phyloP scores from a whole-genome alignment of 176 grass and related monocot genomes.

The Carex scoparia region DNA sequence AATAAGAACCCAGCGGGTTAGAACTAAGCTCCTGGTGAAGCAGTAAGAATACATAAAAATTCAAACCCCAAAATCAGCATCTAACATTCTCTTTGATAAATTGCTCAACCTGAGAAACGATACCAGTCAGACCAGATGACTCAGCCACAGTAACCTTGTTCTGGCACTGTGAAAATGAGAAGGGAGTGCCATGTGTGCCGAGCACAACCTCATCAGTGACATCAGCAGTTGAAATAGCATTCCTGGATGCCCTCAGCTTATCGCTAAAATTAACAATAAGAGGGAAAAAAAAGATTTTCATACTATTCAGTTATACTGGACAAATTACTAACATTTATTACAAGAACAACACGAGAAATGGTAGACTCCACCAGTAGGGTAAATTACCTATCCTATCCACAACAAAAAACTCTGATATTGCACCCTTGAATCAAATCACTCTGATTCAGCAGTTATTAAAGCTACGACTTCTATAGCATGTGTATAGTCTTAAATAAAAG shows the following conservation, averaged over 20 bases:
- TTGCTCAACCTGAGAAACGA: slow-evolving; percentile 41
- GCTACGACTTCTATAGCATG: background rate
- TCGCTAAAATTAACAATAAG: slow-evolving; percentile 42
- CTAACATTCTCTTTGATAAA: slow-evolving; percentile 66
- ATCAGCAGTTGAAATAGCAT: slow-evolving; percentile 71
- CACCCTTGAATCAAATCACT: background rate
- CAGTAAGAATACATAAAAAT: slow-evolving; percentile 14
- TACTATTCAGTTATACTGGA: background rate
- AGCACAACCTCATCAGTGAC: slow-evolving; percentile 56
- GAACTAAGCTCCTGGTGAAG: background rate
- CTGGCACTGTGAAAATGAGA: slow-evolving; percentile 67
- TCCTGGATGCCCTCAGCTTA: slow-evolving; percentile 83
- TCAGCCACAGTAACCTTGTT: slow-evolving; percentile 73
- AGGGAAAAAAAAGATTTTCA: background rate
- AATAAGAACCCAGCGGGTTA: background rate
- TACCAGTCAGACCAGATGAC: slow-evolving; percentile 56
- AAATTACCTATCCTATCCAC: background rate
- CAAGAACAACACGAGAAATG: background rate
- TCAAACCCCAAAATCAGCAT: background rate
- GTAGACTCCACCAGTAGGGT: background rate
- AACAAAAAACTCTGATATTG: background rate
- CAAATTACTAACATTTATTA: background rate
- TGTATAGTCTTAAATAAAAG: background rate
- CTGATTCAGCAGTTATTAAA: background rate
- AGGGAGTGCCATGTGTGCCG: slow-evolving; percentile 58